Base-by-base conservation (phyloP, 371 early-diverging fungal genomes). In the Blakeslea trispora region DNA sequence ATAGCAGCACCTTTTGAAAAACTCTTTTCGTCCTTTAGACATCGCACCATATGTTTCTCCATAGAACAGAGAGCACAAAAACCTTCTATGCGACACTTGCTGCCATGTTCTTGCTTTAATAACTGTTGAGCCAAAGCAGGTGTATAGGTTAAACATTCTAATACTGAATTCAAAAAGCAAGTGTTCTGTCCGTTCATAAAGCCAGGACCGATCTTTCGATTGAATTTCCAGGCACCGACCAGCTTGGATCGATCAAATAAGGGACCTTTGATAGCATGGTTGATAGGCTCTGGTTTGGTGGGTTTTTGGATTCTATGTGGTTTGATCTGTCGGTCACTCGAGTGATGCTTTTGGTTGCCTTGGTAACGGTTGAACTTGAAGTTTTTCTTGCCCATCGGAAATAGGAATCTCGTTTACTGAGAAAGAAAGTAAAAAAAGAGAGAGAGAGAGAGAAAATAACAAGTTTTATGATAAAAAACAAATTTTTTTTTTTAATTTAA, bases 141-240 rank as follows among this genome's bases (percentile, higher is more conserved):
- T 1, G 98, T 95, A 53, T 91, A 92, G 13, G 88, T 88, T 54
- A 99, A 70, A 62, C 97, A 97, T 68, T 97, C 96, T 15, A 99
- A 67, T 3, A 91, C 86, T 13, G 93, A 87, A 77, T 97, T 98
- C 65, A 98, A 79, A 74, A 91, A 99, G 68, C 99, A 99, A 0
- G 97, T 96, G 63, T 98, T 98, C 22, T 95, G 93, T 37, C 93
- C 78, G 65, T 97, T 96, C 56, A 84, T 71, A 35, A 96, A 72
- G 5, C 96, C 96, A 17, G 89, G 85, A 4, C 92, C 92, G 45
- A 90, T 75, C 9, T 75, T 65, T 15, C 82, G 78, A 34, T 75
- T 63, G n/a, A 68, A 46, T 14, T 65, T 68, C 91, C 91, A 91
- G 39, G 64, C 55, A 23, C 63, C 50, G 9, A 72, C 46, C 21